Evolutionary conservation across 805 yeast genomes (phyloP), one percentile per base, ranked within the genome.

Genomic region (Tetrapisispora namnaoensis): DNA sequence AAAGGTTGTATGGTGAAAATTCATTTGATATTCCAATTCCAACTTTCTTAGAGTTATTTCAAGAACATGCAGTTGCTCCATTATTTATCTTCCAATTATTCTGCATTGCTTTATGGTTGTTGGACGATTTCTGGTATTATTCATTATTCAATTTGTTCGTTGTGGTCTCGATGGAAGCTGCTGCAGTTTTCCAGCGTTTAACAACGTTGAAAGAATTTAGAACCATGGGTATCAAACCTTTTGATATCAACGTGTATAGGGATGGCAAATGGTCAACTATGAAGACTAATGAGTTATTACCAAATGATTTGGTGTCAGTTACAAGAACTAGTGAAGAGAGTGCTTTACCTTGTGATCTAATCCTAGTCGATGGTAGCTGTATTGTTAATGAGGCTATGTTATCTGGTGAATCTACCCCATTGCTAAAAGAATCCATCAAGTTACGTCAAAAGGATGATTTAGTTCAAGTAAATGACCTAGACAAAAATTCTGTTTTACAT

Each of bases 301-400:
- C 99, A 13, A 95, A 95, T 61, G 99, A 93, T 68, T 67, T 87
- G 51, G 91, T 90, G 18, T 87, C 96, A 10, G 73, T 90, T 43
- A 78, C 85, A 9, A 83, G 99, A 72, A 86, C 96, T 6, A 82
- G 75, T 47, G 99, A 91, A 45, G 98, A 88, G 49, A 78, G 84
- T 53, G 96, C 98, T 1, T 71, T 93, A 48, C 97, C 99, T 17
- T 93, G 99, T 72, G 99, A 93, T 68, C 69, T 93, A 69, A 68
- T 93, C 36, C 73, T 93, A 42, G 67, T 87, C 46, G 90, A 83
- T 59, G 99, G 99, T 46, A 77, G 95, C 18, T 93, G 95, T 55
- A 93, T 93, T 62, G 95, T 93, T 42, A 93, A 93, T 64, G 99
- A 93, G 74, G 99, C 99, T 22, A 93, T 93, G 99, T 80, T 93